These are phyloP conservation scores for Cladosporium austrohemisphaericum DNA, from an alignment of 2,329 filamentous ascomycete species.

Conservation along the genomic window DNA sequence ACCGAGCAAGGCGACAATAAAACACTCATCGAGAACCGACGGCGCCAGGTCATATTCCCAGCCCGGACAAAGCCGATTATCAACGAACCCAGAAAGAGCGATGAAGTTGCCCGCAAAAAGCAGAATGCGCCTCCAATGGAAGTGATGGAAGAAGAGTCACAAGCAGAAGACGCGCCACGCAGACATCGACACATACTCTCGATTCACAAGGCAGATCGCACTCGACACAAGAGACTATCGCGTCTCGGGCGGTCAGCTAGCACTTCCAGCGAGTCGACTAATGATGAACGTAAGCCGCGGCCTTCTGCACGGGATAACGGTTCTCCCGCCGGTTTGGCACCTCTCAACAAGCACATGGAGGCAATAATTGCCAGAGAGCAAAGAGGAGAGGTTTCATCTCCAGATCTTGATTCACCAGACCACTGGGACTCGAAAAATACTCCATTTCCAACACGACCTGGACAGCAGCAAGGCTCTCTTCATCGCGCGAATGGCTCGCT, in stretches of 20 bases:
- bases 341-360: conserved; percentile 45
- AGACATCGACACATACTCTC: conserved; percentile 11
- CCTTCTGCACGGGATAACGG: conserved; percentile 42
- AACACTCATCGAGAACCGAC: conserved; percentile 71
- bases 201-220: conserved; percentile 23
- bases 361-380: conserved; percentile 42
- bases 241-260: conserved; percentile 26
- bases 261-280: conserved; percentile 28
- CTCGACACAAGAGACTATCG: conserved; percentile 19
- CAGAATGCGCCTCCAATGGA: conserved; percentile 14
- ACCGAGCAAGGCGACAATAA: conserved; percentile 79
- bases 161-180: background rate
- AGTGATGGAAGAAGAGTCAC: background rate
- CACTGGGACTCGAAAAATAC: conserved; percentile 32
- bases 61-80: conserved; percentile 20
- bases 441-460: conserved; percentile 19
- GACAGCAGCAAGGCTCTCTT: background rate
- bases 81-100: conserved; percentile 24
- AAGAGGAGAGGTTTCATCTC: conserved; percentile 34
- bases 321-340: conserved; percentile 18
- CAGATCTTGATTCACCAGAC: conserved; percentile 41
- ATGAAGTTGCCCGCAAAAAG: conserved; percentile 17
- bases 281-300: conserved; percentile 41
- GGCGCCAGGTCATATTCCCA: conserved; percentile 70
- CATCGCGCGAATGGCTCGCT: conserved; percentile 20